These are phyloP conservation scores for Pseudotsuga menziesii DNA, from an alignment of 75 land plant species.

Conservation along the genomic window DNA sequence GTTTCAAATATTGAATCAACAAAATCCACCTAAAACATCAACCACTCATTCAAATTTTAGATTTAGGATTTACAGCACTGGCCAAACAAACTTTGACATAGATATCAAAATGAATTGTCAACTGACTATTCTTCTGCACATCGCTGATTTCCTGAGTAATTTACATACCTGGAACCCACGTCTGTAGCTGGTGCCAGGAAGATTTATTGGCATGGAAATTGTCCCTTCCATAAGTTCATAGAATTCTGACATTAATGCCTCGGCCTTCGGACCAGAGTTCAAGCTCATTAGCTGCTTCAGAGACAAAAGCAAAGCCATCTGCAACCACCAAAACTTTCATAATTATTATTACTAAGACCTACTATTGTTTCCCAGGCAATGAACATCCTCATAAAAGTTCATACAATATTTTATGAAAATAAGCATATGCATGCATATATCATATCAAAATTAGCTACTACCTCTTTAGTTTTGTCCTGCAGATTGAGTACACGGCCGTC, in stretches of 20 bases:
- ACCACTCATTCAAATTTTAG: no score
- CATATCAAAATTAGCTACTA: no score
- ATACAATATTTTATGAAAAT: no score
- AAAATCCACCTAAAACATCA: neutral
- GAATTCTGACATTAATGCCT: constrained; percentile 43
- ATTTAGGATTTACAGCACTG: no score
- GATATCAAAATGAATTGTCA: no score
- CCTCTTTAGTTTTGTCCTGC: constrained; percentile 29
- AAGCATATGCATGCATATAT: no score
- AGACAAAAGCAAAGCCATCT: constrained; percentile 54
- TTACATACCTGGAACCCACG: constrained; percentile 43
- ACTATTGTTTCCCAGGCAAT: no score
- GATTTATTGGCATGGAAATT: constrained; percentile 66
- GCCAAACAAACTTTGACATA: no score
- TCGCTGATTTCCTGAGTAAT: neutral
- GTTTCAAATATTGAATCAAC: neutral
- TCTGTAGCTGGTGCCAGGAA: constrained; percentile 73
- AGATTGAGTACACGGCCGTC: constrained; percentile 36
- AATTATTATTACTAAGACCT: neutral
- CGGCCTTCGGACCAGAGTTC: constrained; percentile 23
- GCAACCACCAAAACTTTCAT: neutral
- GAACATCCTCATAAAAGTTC: no score
- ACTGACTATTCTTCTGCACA: no score
- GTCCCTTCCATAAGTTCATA: constrained; percentile 55
- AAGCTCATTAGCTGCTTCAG: constrained; percentile 39